Percentiles rank a stretch among this genome's conserved stretches.
phyloP scores from a whole-genome alignment of 2,329 filamentous ascomycete species.

The Scolecobasidium constrictum region DNA sequence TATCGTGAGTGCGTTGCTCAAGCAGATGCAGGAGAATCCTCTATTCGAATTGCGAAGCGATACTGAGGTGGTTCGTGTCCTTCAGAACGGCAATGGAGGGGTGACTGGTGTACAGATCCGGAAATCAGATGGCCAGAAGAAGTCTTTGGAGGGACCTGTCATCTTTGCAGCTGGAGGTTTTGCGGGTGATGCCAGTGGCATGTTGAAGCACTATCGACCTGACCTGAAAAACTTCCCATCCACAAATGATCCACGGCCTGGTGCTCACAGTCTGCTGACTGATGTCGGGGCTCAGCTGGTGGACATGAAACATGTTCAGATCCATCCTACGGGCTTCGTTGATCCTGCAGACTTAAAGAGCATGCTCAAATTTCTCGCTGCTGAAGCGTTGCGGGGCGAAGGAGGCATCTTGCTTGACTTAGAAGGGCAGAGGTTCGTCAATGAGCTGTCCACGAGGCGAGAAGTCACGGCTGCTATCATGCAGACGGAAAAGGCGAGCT shows the following conservation, averaged over 20 bases:
- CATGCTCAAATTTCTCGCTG: conserved; percentile 50
- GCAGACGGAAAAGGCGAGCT: conserved; percentile 21
- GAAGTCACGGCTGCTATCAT: conserved; percentile 45
- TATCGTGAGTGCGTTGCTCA: conserved; percentile 45
- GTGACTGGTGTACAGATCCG: conserved; percentile 45
- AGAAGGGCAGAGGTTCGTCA: conserved; percentile 45
- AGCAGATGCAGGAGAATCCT: conserved; percentile 36
- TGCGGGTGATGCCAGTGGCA: conserved; percentile 47
- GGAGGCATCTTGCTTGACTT: conserved; percentile 44
- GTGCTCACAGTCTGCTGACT: conserved; percentile 36
- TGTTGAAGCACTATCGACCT: conserved; percentile 45
- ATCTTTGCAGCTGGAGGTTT: conserved; percentile 54
- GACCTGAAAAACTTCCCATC: conserved; percentile 50
- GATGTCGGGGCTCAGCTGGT: conserved; percentile 28
- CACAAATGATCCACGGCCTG: conserved; percentile 50
- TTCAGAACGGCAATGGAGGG: conserved; percentile 19
- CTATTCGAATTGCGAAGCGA: conserved; percentile 42
- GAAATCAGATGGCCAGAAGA: conserved; percentile 19
- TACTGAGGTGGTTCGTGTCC: conserved; percentile 42
- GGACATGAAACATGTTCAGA: conserved; percentile 44
- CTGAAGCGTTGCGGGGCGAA: conserved; percentile 52
- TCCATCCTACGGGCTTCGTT: conserved; percentile 56
- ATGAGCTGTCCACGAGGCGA: conserved; percentile 51
- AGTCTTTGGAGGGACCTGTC: conserved; percentile 39
- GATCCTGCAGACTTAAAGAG: conserved; percentile 37